Evolutionary conservation across 345 rosid genomes (phyloP).

Genomic region (Euphorbia peplus): DNA sequence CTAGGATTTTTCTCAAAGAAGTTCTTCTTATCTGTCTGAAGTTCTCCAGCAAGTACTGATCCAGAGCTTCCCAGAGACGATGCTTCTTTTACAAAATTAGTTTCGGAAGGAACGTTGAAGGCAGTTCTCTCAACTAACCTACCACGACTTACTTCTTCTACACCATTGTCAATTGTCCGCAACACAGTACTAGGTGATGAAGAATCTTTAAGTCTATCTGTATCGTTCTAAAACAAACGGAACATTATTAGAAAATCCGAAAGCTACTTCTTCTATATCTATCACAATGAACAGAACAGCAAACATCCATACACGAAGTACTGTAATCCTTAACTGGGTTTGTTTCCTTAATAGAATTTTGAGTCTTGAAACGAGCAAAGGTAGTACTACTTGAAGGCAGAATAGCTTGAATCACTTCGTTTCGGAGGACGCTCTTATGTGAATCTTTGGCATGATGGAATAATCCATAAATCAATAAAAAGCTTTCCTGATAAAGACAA

Average conservation of each 20-base stretch:
- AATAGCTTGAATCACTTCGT: conserved; percentile 22
- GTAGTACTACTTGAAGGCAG: background rate
- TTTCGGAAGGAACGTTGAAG: conserved; percentile 16
- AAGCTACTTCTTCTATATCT: background rate
- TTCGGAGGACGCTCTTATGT: conserved; percentile 17
- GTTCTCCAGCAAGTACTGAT: conserved; percentile 17
- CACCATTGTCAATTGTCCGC: conserved; percentile 7
- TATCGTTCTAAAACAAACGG: conserved; percentile 36
- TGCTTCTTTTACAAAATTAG: background rate
- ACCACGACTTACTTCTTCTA: conserved; percentile 14
- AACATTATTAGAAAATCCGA: conserved; percentile 33
- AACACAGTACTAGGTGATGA: conserved; percentile 15
- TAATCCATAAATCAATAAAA: conserved; percentile 32
- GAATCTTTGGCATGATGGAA: conserved; percentile 43
- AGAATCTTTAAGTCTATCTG: conserved; percentile 37
- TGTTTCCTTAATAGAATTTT: conserved; percentile 19
- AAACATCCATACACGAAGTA: conserved; percentile 12
- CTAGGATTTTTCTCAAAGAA: conserved; percentile 39
- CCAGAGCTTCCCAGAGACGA: conserved; percentile 8
- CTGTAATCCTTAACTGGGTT: conserved; percentile 49
- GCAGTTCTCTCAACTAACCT: conserved; percentile 16
- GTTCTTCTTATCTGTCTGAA: conserved; percentile 16
- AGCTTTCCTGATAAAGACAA: conserved; percentile 4
- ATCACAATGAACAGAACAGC: conserved; percentile 9
- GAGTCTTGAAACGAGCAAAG: conserved; percentile 15